These are phyloP conservation scores for Yueomyces sp. DNA, from an alignment of 805 yeast genomes.

Conservation along the genomic window DNA sequence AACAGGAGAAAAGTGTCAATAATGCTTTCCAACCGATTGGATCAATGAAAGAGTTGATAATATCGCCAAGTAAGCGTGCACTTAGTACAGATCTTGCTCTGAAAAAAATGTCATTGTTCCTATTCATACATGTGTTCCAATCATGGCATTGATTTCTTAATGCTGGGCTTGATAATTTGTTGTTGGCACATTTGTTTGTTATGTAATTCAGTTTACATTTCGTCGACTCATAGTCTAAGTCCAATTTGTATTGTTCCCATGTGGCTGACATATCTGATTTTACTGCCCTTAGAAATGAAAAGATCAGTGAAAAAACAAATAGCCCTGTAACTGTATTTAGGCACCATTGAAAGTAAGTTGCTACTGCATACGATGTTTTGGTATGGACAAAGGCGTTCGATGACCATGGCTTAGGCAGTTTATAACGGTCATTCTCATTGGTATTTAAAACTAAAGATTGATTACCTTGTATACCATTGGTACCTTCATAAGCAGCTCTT, in stretches of 20 bases:
- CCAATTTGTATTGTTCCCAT: slow-evolving; percentile 32
- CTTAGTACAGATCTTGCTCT: slow-evolving; percentile 43
- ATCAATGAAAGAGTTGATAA: slow-evolving; percentile 50
- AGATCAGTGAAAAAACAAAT: slow-evolving; percentile 32
- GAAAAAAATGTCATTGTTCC: slow-evolving; percentile 29
- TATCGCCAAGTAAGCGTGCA: slow-evolving; percentile 49
- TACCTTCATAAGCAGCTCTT: background rate
- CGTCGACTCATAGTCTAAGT: slow-evolving; percentile 37
- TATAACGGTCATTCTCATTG: slow-evolving; percentile 1
- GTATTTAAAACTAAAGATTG: too few relatives aligned
- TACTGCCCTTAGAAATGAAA: slow-evolving; percentile 34
- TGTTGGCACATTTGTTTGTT: slow-evolving; percentile 46
- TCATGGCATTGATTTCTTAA: slow-evolving; percentile 40
- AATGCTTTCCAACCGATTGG: slow-evolving; percentile 54
- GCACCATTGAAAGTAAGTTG: slow-evolving; percentile 47
- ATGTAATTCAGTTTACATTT: slow-evolving; percentile 38
- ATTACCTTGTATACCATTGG: background rate
- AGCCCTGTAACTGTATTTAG: slow-evolving; percentile 36
- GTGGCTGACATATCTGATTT: slow-evolving; percentile 40
- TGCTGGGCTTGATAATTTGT: slow-evolving; percentile 39
- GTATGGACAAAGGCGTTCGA: slow-evolving; percentile 36
- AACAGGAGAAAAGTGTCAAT: slow-evolving; percentile 27
- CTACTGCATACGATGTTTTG: slow-evolving; percentile 39
- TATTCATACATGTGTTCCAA: slow-evolving; percentile 58
- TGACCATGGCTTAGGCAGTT: slow-evolving; percentile 51